Evolutionary conservation across 441 rosid species (phyloP).

Genomic region (Erodium moschatum): DNA sequence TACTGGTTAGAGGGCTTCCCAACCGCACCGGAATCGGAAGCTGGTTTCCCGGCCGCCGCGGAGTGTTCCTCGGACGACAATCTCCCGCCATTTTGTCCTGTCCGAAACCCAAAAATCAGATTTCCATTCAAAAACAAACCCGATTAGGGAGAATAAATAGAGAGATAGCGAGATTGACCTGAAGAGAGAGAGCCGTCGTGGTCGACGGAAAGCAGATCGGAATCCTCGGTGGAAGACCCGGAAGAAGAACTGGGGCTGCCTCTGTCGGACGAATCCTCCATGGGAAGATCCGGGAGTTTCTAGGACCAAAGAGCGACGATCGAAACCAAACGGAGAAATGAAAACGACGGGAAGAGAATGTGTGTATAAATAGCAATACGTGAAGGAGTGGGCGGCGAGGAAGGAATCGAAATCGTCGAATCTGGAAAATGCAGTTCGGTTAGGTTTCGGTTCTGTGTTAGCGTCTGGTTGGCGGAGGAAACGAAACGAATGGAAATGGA

Average conservation of each 20-base stretch:
- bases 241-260: neutral
- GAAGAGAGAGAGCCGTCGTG: neutral
- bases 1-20: constrained; percentile 10
- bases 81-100: neutral
- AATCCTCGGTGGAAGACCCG: neutral
- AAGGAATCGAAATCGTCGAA: too few relatives aligned
- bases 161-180: neutral
- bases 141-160: neutral
- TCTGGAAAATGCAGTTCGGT: too few relatives aligned
- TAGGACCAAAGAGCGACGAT: too few relatives aligned
- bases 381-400: too few relatives aligned
- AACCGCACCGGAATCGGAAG: constrained; percentile 17
- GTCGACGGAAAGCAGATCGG: neutral
- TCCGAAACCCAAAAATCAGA: neutral
- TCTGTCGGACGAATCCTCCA: neutral
- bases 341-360: too few relatives aligned
- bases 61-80: neutral
- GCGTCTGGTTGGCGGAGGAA: too few relatives aligned
- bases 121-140: neutral
- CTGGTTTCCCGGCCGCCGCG: constrained; percentile 15
- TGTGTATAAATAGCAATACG: too few relatives aligned
- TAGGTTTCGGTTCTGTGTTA: too few relatives aligned
- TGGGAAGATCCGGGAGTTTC: neutral
- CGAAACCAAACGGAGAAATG: too few relatives aligned
- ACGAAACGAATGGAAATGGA: too few relatives aligned